A percentile compares a stretch with the other conserved stretches of the same genome.
These are phyloP conservation scores for Cajanus cajan DNA, from an alignment of 306 rosid genomes.

Conservation along the genomic window DNA sequence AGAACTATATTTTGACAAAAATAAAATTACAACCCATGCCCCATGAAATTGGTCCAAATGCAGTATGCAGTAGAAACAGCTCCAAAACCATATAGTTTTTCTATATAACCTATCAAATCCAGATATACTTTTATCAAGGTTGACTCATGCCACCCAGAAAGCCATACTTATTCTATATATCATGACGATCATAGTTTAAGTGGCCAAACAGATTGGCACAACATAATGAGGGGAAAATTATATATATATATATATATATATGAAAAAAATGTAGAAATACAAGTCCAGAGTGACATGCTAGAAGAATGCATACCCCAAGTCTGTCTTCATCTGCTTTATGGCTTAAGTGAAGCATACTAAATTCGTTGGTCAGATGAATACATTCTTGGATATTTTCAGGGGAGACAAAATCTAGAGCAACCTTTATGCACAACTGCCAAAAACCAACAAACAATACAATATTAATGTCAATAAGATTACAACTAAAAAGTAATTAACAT, in stretches of 20 bases:
- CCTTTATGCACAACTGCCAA: constrained; percentile 71
- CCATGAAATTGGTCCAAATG: background rate
- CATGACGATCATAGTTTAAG: background rate
- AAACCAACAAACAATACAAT: background rate
- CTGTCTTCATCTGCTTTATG: constrained; percentile 68
- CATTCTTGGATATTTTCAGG: constrained; percentile 72
- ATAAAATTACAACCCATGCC: background rate
- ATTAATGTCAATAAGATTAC: background rate
- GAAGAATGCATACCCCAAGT: constrained; percentile 52
- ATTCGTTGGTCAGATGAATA: constrained; percentile 58
- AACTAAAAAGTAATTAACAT: background rate
- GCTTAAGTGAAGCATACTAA: constrained; percentile 53
- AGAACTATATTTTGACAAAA: background rate
- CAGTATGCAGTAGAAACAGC: background rate
- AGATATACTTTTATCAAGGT: background rate
- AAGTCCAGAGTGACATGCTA: background rate
- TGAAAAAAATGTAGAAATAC: background rate
- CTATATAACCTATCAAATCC: background rate
- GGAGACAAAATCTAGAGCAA: constrained; percentile 70
- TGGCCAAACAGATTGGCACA: background rate
- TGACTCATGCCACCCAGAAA: background rate
- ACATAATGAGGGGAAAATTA: background rate
- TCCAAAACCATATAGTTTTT: background rate
- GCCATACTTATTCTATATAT: background rate
- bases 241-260: background rate